These are phyloP conservation scores for grape (Vitis vinifera) DNA, from an alignment of 164 flowering plant species.

Conservation along the genomic window ASM3070453v1 NC_081821.1:18412501-18413000, in stretches of 20 bases:
- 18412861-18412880: no score
- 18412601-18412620: constrained; percentile 62
- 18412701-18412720: no score
- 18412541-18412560: constrained; percentile 67
- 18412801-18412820: not conserved
- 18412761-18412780: constrained; percentile 62
- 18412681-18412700: no score
- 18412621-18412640: constrained; percentile 64
- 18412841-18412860: not conserved
- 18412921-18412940: constrained; percentile 70
- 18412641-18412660: constrained; percentile 75
- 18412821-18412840: not conserved
- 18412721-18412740: no score
- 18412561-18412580: constrained; percentile 38
- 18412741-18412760: constrained; percentile 57
- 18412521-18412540: constrained; percentile 59
- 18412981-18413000: constrained; percentile 44
- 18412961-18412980: constrained; percentile 90
- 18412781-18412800: constrained; percentile 31
- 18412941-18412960: constrained; percentile 97
- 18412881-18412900: not conserved
- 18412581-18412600: constrained; percentile 35
- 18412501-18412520: constrained; percentile 56
- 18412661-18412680: not conserved
- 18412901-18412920: not conserved